A percentile compares a stretch with the other conserved stretches of the same genome.
phyloP scores from a whole-genome alignment of 2,329 filamentous ascomycete species.

The Nothopassalora personata region DNA sequence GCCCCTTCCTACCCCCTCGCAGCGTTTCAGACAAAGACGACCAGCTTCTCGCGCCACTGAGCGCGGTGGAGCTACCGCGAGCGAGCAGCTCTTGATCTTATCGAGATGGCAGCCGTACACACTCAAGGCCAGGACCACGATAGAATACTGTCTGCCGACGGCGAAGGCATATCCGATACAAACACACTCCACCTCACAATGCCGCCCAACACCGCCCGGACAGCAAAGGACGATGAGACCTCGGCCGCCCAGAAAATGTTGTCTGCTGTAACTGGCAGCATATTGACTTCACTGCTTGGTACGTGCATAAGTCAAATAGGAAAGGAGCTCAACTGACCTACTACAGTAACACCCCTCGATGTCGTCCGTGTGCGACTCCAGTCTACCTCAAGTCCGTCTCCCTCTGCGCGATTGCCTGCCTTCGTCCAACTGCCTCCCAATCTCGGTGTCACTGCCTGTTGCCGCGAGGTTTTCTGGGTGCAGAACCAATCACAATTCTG shows the following conservation, averaged over 20 bases:
- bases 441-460: conserved; percentile 89
- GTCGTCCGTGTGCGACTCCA: conserved; percentile 93
- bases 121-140: conserved; percentile 37
- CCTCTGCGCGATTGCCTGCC: conserved; percentile 47
- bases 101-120: conserved; percentile 20
- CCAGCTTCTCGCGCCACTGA: conserved; percentile 14
- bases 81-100: conserved; percentile 2
- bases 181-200: conserved; percentile 5
- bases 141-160: conserved; percentile 27
- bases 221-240: conserved; percentile 53
- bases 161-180: conserved; percentile 1
- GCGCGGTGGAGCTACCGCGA: conserved; percentile 10
- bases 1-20: background rate
- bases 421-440: conserved; percentile 72
- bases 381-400: conserved; percentile 60
- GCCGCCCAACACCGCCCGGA: conserved; percentile 12
- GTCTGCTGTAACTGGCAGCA: conserved; percentile 82
- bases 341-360: conserved; percentile 82
- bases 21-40: background rate
- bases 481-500: conserved; percentile 79
- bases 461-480: conserved; percentile 94
- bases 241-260: conserved; percentile 88
- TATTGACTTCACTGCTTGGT: conserved; percentile 87
- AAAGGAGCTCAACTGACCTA: background rate
- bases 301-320: conserved; percentile 30